Evolutionary conservation across 1,139 yeast species (phyloP).

Genomic region (Kodamaea fungicola): DNA sequence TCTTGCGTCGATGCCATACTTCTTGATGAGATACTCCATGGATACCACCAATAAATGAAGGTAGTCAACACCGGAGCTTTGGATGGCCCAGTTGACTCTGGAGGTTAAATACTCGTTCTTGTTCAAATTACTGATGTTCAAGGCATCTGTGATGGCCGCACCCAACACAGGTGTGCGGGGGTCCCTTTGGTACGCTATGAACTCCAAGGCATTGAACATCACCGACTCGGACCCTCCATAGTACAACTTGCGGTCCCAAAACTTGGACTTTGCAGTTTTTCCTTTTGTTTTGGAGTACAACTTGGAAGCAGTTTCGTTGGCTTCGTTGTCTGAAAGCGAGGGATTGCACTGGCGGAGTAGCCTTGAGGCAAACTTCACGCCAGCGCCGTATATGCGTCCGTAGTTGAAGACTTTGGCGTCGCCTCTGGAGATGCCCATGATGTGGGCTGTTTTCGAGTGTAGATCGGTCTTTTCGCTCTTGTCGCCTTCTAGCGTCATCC

Average conservation of each 20-base stretch:
- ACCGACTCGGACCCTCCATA: conserved; percentile 94
- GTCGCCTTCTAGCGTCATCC: conserved; percentile 99
- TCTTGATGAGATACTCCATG: conserved; percentile 76
- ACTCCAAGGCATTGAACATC: conserved; percentile 83
- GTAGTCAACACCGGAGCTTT: conserved; percentile 96
- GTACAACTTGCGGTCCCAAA: conserved; percentile 47
- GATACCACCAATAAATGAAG: conserved; percentile 79
- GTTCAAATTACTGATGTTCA: conserved; percentile 62
- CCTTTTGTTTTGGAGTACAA: conserved; percentile 88
- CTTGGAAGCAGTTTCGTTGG: conserved; percentile 60
- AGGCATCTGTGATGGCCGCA: conserved; percentile 87
- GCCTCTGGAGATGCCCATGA: conserved; percentile 82
- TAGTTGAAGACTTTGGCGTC: conserved; percentile 96
- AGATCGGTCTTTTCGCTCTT: conserved; percentile 88
- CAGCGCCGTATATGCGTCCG: conserved; percentile 98
- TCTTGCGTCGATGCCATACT: conserved; percentile 72
- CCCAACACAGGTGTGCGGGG: conserved; percentile 93
- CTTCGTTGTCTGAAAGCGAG: conserved; percentile 60
- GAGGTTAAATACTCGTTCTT: conserved; percentile 76
- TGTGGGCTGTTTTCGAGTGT: conserved; percentile 90
- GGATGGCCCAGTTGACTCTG: conserved; percentile 96
- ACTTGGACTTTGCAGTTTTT: conserved; percentile 28
- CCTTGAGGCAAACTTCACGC: conserved; percentile 81
- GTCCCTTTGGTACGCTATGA: conserved; percentile 76
- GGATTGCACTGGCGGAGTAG: conserved; percentile 82